Conservation (phyloP, 1,139 yeast genomes). For the Hansenula lynferdii region DNA sequence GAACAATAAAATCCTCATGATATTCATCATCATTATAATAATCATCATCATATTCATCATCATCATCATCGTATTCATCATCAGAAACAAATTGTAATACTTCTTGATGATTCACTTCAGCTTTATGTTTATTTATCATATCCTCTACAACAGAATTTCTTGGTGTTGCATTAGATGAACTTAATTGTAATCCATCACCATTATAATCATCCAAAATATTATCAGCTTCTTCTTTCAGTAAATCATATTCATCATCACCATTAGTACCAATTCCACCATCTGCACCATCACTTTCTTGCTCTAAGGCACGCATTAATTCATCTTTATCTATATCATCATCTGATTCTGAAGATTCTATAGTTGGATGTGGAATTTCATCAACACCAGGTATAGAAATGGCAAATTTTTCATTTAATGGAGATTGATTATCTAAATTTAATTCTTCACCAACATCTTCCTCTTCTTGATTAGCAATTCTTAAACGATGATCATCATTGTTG, state of each 20-base stretch:
- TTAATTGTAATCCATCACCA: slow-evolving; percentile 28
- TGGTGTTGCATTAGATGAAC: slow-evolving; percentile 23
- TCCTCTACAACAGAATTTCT: slow-evolving; percentile 25
- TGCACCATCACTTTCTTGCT: slow-evolving; percentile 46
- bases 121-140: slow-evolving; percentile 17
- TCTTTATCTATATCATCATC: slow-evolving; percentile 75
- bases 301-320: slow-evolving; percentile 62
- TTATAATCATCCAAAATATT: slow-evolving; percentile 36
- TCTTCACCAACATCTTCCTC: slow-evolving; percentile 76
- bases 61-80: slow-evolving; percentile 16
- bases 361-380: slow-evolving; percentile 18
- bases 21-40: slow-evolving; percentile 24
- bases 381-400: slow-evolving; percentile 6
- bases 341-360: slow-evolving; percentile 32
- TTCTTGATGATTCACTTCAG: slow-evolving; percentile 16
- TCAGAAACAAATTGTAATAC: slow-evolving; percentile 17
- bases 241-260: slow-evolving; percentile 51
- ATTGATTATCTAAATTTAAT: slow-evolving; percentile 25
- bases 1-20: slow-evolving; percentile 26
- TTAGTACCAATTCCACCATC: slow-evolving; percentile 43
- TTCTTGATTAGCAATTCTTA: slow-evolving; percentile 21
- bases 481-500: slow-evolving; percentile 33
- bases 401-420: background rate
- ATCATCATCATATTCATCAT: slow-evolving; percentile 20
- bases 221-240: slow-evolving; percentile 41